Evolutionary conservation across 768 basidiomycete genomes (phyloP).

Genomic region (Mycena leptocephala): DNA sequence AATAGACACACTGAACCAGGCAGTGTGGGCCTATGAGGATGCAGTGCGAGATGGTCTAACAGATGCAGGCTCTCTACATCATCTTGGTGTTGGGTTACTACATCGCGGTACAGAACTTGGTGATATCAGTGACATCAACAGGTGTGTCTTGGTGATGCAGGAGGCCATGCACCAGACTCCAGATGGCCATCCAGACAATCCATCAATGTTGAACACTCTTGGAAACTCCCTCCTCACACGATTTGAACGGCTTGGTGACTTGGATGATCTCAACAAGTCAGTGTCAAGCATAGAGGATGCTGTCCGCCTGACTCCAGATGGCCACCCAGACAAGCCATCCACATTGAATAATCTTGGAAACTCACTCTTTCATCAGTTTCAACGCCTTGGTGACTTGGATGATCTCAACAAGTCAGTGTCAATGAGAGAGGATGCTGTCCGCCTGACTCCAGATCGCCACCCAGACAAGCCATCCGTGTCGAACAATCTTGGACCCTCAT

Average conservation of each 20-base stretch:
- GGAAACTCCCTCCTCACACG: too few relatives aligned
- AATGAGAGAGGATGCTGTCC: background rate
- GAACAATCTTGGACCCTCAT: too few relatives aligned
- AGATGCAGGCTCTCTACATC: background rate
- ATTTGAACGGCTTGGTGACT: too few relatives aligned
- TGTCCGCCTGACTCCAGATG: background rate
- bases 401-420: conserved; percentile 45
- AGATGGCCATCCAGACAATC: background rate
- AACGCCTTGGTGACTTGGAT: conserved; percentile 23
- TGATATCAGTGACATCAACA: background rate
- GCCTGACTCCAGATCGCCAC: conserved; percentile 18
- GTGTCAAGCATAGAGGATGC: conserved; percentile 12
- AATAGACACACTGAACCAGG: background rate
- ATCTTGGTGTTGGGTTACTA: background rate
- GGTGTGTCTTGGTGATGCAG: background rate
- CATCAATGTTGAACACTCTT: too few relatives aligned
- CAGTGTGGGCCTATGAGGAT: background rate
- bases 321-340: background rate
- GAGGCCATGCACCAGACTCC: background rate
- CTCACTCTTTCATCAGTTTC: background rate
- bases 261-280: background rate
- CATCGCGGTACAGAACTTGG: background rate
- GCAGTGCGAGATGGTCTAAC: background rate
- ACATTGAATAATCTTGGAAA: background rate
- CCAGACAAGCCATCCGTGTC: too few relatives aligned